Evolutionary conservation across 164 flowering plant genomes (phyloP), one percentile per base, ranked within the genome.

Genomic region (Kingdonia uniflora): DNA sequence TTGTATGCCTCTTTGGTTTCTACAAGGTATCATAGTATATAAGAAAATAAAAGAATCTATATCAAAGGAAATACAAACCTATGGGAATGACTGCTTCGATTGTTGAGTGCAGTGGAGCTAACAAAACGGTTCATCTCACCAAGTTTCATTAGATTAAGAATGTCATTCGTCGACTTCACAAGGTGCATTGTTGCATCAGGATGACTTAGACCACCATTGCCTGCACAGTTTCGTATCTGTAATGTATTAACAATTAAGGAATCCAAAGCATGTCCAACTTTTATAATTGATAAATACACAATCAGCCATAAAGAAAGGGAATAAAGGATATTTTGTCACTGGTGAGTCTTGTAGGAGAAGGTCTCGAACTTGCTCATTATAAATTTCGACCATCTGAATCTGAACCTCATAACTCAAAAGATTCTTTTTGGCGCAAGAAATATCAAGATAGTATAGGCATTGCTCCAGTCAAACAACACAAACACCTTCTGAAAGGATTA

Each of bases 321-420:
- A 24, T 14, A 63, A 78, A 80, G 86, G 94, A 85, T 85, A 82
- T 85, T 75, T 84, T 56, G 75, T 68, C 24, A 61, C 38, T 56
- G 83, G 57, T 22, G 74, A 68, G 58, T 80, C 82, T 54, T 73
- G 79, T 12, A 71, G 65, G 25, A 91, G 90, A 56, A 91, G 95
- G 62, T 91, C 98, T 40, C 85, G 76, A 2, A 91, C 83, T 85
- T 87, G 90, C 57, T 90, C 97, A 57, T 90, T 87, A 42, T 85
- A 87, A 52, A 90, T 80, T 63, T 85, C 96, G 44, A 90, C 86
- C 96, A 91, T 85, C 66, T 87, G 95, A 35, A 85, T 85, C 51
- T 63, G 71, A 69, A 91, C 74, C 6, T 76, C 78, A 58, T 87
- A 91, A 23, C 42, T 71, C 56, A 75, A 52, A 40, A 63, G 35